phyloP scores from a whole-genome alignment of 306 rosid species.

The Phaseolus lunatus region DNA sequence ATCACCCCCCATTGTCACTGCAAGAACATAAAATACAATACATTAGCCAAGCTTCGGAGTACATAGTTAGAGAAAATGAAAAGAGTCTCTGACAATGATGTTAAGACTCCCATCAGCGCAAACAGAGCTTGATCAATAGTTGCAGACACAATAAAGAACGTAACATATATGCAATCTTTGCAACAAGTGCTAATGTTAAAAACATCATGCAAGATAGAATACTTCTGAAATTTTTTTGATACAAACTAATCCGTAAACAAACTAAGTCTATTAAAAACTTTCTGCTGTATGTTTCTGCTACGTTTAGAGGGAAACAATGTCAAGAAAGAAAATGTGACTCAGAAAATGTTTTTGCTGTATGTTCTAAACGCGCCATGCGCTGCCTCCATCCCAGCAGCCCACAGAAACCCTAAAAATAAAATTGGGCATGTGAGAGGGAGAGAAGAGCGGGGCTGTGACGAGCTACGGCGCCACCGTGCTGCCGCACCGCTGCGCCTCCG shows the following conservation, averaged over 20 bases:
- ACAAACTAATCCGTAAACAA: neutral
- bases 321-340: neutral
- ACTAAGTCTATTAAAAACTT: neutral
- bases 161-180: neutral
- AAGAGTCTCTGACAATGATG: neutral
- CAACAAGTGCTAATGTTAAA: slow-evolving; percentile 20
- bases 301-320: neutral
- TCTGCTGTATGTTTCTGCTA: neutral
- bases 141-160: slow-evolving; percentile 22
- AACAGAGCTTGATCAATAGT: slow-evolving; percentile 25
- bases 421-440: too few species aligned
- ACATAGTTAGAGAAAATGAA: neutral
- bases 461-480: too few species aligned
- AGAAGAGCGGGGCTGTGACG: too few species aligned
- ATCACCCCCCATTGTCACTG: slow-evolving; percentile 69
- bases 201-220: neutral
- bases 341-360: too few species aligned
- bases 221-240: neutral
- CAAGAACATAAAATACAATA: slow-evolving; percentile 22
- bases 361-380: too few species aligned
- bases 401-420: too few species aligned
- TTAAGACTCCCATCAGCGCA: neutral
- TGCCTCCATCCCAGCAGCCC: too few species aligned
- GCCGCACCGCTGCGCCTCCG: too few species aligned
- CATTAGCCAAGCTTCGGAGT: slow-evolving; percentile 20